These are phyloP conservation scores for Pseudogymnoascus sp. DNA, from an alignment of 2,329 filamentous ascomycete species.

Conservation along the genomic window DNA sequence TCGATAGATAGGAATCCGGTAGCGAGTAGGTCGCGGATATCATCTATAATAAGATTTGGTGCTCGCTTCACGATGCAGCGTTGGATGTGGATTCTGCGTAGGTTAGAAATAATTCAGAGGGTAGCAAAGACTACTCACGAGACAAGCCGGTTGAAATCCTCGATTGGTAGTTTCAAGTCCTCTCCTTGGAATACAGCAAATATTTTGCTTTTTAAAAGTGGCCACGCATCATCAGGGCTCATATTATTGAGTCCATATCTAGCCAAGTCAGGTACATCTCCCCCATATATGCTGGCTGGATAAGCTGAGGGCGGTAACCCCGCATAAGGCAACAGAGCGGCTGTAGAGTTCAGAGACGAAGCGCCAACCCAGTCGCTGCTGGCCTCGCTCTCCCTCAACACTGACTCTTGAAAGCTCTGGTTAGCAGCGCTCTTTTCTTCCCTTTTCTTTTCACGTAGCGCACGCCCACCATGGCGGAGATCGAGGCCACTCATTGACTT, in stretches of 20 bases:
- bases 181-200: constrained; percentile 75
- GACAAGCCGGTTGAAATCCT: constrained; percentile 78
- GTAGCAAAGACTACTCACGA: constrained; percentile 30
- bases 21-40: constrained; percentile 65
- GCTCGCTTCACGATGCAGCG: constrained; percentile 68
- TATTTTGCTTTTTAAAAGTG: constrained; percentile 66
- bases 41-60: constrained; percentile 65
- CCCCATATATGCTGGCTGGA: constrained; percentile 36
- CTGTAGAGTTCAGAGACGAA: constrained; percentile 42
- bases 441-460: constrained; percentile 72
- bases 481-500: constrained; percentile 79
- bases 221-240: constrained; percentile 73
- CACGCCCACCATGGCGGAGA: constrained; percentile 67
- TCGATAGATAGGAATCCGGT: constrained; percentile 83
- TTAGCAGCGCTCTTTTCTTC: constrained; percentile 50
- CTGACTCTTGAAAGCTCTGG: constrained; percentile 18
- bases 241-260: constrained; percentile 63
- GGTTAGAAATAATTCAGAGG: not conserved
- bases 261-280: constrained; percentile 45
- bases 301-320: constrained; percentile 17
- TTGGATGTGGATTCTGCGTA: constrained; percentile 57
- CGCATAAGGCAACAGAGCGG: constrained; percentile 30
- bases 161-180: constrained; percentile 68
- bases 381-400: constrained; percentile 28
- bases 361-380: constrained; percentile 43